Base-by-base conservation (phyloP, 1,284 basidiomycete species). In the Ustilago nuda region DNA sequence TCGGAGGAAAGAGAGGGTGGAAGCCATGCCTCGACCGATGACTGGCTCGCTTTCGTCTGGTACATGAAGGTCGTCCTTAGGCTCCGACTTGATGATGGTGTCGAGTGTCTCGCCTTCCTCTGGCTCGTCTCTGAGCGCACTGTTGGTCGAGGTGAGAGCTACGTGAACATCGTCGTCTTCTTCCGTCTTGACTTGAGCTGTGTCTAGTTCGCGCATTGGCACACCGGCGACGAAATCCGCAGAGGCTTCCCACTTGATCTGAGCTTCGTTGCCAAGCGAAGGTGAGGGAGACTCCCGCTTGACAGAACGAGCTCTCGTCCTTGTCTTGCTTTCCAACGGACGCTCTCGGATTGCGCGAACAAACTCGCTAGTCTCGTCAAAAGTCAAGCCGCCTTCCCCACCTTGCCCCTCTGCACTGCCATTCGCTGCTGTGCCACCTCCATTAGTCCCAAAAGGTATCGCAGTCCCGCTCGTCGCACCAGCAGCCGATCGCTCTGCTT, bases 321-420 rank as follows among this genome's bases (percentile, higher is more conserved):
- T 54, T 53, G 50, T 63, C 57, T 87, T 87, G 15, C 87, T 88
- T 77, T 91, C 90, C 0, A 78, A 89, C 0, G 74, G 68, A 4
- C 78, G 61, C 32, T 77, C 65, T n/a, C 91, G 91, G 75, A 99
- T 94, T 45, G 93, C 92, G 15, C 95, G 91, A 30, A 99, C 93
- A 80, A 99, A 99, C 85, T 98, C 95, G 17, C 94, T 94, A 0
- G 97, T 99, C 80, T 98, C 95, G 84, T 99, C 96, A 70, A 99
- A 95, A 0, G 92, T 93, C 37, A 99, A 88, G 46, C 56, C 82
- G 45, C 52, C 68, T 30, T 68, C 70, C 11, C 33, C 73, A 32
- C 27, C 71, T 23, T 23, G 59, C 9, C 36, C 58, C 8, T 52
- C 61, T n/a, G 59, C 57, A 0, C 46, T 50, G 12, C 27, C 51